These are phyloP conservation scores for Rhizopogon sp. DNA, from an alignment of 768 basidiomycete genomes.

Conservation along the genomic window DNA sequence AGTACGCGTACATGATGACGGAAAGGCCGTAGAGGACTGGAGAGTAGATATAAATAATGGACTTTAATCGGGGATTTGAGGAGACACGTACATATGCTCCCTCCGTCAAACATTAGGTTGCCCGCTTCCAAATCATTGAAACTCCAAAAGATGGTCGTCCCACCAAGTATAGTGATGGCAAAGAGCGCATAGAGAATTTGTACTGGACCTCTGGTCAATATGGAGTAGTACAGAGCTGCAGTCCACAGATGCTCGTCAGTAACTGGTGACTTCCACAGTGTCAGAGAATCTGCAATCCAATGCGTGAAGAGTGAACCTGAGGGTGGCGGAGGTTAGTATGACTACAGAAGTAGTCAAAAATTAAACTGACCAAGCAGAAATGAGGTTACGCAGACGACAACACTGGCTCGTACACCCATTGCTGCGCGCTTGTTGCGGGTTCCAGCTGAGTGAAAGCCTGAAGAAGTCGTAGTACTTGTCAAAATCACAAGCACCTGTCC, in stretches of 20 bases:
- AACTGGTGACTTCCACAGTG: slow-evolving; percentile 82
- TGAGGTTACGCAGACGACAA: slow-evolving; percentile 74
- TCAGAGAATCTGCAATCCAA: slow-evolving; percentile 91
- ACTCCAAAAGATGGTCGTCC: slow-evolving; percentile 69
- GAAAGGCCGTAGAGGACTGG: slow-evolving; percentile 74
- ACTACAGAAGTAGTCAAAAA: background rate
- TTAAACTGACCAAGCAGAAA: slow-evolving; percentile 64
- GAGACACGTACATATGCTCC: slow-evolving; percentile 70
- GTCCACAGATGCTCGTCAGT: slow-evolving; percentile 84
- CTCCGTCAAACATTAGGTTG: slow-evolving; percentile 90
- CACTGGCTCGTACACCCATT: slow-evolving; percentile 70
- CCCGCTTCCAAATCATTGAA: slow-evolving; percentile 71
- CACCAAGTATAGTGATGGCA: slow-evolving; percentile 56
- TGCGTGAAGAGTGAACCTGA: slow-evolving; percentile 80
- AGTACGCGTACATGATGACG: slow-evolving; percentile 65
- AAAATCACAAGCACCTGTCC: slow-evolving; percentile 12
- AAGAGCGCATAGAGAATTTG: slow-evolving; percentile 53
- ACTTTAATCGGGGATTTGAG: background rate
- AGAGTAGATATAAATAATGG: slow-evolving; percentile 1
- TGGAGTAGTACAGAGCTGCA: slow-evolving; percentile 77
- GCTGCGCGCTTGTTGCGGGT: slow-evolving; percentile 6
- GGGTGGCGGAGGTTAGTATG: background rate
- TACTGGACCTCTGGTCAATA: slow-evolving; percentile 62
- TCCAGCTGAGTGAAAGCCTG: background rate
- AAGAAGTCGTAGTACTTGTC: background rate